A percentile compares a stretch with the other conserved stretches of the same genome.
Conservation (phyloP, 177 flowering plant species). For the Telopea speciosissima region DNA sequence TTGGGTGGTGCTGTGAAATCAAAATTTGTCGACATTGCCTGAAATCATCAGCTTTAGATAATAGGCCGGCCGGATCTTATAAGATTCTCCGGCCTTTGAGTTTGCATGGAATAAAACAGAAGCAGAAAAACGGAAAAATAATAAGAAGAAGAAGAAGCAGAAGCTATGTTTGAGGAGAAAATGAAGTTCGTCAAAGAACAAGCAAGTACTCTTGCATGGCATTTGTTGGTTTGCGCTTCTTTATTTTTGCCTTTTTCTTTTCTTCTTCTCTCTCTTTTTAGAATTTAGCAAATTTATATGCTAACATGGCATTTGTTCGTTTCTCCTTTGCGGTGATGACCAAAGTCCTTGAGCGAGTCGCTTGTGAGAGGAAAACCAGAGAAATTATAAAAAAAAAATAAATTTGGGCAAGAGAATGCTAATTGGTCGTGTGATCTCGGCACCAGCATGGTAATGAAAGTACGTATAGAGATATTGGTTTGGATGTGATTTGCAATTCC, state of each 20-base stretch:
- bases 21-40: slow-evolving; percentile 20
- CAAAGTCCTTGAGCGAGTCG: slow-evolving; percentile 8
- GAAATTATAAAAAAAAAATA: too few relatives aligned
- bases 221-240: background rate
- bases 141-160: background rate
- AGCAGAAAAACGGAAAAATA: too few relatives aligned
- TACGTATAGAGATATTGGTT: too few relatives aligned
- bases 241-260: background rate
- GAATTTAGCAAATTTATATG: background rate
- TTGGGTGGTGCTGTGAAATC: slow-evolving; percentile 1
- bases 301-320: slow-evolving; percentile 9
- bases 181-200: background rate
- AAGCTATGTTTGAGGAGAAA: background rate
- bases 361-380: background rate
- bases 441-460: too few relatives aligned
- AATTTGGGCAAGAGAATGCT: too few relatives aligned
- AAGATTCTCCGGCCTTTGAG: slow-evolving; percentile 15
- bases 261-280: background rate
- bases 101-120: background rate
- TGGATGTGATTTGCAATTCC: too few relatives aligned
- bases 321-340: slow-evolving; percentile 10
- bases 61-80: slow-evolving; percentile 24
- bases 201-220: background rate
- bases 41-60: background rate
- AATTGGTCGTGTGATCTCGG: too few relatives aligned